A percentile compares a stretch with the other conserved stretches of the same genome.
phyloP scores from a whole-genome alignment of 1,284 basidiomycete species.

The Rhodotorula glutinis region DNA sequence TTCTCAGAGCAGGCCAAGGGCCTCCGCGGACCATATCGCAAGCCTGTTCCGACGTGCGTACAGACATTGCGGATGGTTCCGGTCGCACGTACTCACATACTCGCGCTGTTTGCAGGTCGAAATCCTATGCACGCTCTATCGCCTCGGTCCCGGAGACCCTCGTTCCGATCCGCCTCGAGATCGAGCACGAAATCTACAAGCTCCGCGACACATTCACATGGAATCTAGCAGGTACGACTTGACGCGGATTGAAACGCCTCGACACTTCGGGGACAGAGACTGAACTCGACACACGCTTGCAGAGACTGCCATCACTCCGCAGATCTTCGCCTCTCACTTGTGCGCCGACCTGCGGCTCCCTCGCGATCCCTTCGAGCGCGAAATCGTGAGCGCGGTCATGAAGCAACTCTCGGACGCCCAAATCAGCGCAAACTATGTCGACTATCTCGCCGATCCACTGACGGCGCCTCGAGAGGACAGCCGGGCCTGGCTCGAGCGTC shows the following conservation, averaged over 20 bases:
- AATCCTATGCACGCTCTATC: slow-evolving; percentile 59
- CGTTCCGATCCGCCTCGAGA: slow-evolving; percentile 89
- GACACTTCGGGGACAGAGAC: background rate
- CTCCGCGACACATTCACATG: slow-evolving; percentile 96
- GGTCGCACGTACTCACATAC: slow-evolving; percentile 4
- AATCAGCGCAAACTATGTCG: slow-evolving; percentile 48
- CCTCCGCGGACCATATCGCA: slow-evolving; percentile 44
- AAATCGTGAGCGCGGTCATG: slow-evolving; percentile 79
- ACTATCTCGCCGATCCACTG: slow-evolving; percentile 50
- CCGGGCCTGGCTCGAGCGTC: slow-evolving; percentile 28
- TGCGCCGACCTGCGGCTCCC: slow-evolving; percentile 88
- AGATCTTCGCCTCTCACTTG: slow-evolving; percentile 81
- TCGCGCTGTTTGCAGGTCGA: slow-evolving; percentile 55
- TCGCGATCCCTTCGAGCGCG: slow-evolving; percentile 58
- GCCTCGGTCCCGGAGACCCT: slow-evolving; percentile 69
- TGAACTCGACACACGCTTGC: slow-evolving; percentile 19
- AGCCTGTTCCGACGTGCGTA: slow-evolving; percentile 48
- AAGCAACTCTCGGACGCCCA: slow-evolving; percentile 79
- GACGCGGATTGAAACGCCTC: background rate
- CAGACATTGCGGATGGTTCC: background rate
- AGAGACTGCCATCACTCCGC: slow-evolving; percentile 86
- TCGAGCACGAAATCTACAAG: slow-evolving; percentile 84
- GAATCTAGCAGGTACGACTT: slow-evolving; percentile 77
- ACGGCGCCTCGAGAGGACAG: slow-evolving; percentile 57
- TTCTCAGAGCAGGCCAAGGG: slow-evolving; percentile 29